These are phyloP conservation scores for Hyphopichia homilentoma DNA, from an alignment of 805 yeast genomes.

Conservation along the genomic window DNA sequence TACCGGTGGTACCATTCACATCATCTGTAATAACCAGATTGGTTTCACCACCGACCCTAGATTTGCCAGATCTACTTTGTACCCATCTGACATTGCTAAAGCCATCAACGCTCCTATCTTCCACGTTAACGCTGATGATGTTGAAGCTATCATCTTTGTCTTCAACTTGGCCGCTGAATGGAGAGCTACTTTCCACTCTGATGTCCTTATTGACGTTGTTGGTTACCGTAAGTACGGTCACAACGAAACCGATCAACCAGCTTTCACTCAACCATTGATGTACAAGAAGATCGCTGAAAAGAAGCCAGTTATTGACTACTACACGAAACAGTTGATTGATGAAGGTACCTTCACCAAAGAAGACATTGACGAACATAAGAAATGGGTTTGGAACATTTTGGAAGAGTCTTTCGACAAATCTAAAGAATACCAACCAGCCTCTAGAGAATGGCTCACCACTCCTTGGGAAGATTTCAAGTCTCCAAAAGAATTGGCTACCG, in stretches of 20 bases:
- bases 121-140: slow-evolving; percentile 99
- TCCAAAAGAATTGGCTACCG: slow-evolving; percentile 94
- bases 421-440: slow-evolving; percentile 84
- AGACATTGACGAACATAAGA: slow-evolving; percentile 92
- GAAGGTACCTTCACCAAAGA: slow-evolving; percentile 89
- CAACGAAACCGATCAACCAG: slow-evolving; percentile 99
- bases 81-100: slow-evolving; percentile 97
- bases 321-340: slow-evolving; percentile 69
- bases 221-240: slow-evolving; percentile 99
- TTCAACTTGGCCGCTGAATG: slow-evolving; percentile 98
- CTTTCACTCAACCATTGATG: slow-evolving; percentile 98
- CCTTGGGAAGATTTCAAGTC: slow-evolving; percentile 99
- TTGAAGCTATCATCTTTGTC: slow-evolving; percentile 86
- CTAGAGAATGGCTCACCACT: slow-evolving; percentile 96
- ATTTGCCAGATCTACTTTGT: slow-evolving; percentile 94
- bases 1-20: slow-evolving; percentile 97
- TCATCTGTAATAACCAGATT: slow-evolving; percentile 95
- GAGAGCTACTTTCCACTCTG: slow-evolving; percentile 95
- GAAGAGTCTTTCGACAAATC: slow-evolving; percentile 88
- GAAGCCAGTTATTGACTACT: slow-evolving; percentile 83
- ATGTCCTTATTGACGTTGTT: slow-evolving; percentile 93
- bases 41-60: slow-evolving; percentile 99
- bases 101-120: slow-evolving; percentile 96
- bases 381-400: slow-evolving; percentile 94
- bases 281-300: slow-evolving; percentile 86